Base-by-base conservation (phyloP, 2,329 filamentous ascomycete species). In the Ascosphaera apis region DNA sequence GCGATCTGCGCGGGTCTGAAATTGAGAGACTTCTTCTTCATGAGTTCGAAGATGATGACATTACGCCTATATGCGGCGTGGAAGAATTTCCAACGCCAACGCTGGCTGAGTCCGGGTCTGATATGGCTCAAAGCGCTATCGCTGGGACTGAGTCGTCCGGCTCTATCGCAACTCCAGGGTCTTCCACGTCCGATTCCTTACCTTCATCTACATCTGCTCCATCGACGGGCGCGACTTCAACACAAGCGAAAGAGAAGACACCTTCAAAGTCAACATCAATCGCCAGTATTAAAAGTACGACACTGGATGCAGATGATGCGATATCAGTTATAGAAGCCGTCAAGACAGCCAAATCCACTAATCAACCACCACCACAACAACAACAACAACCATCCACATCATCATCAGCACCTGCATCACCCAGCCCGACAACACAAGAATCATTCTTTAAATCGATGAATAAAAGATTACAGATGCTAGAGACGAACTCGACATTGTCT, bases 371-470 rank as follows among this genome's bases (percentile, higher is more conserved):
- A n/a, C n/a, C n/a, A n/a, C n/a, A n/a, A n/a, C n/a, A n/a, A n/a
- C n/a, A n/a, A n/a, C n/a, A n/a, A n/a, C n/a, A n/a, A n/a, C n/a
- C n/a, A n/a, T n/a, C n/a, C n/a, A n/a, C n/a, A n/a, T n/a, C 19
- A 43, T 42, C 56, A 17, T 57, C 61, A 6, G 48, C 63, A 31
- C 58, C 63, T 1, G 51, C 64, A 5, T 54, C 66, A 1, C 56
- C 76, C 1, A 69, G 72, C 1, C 84, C 86, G 2, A 83, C 84
- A 0, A 88, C 91, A 1, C 88, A 98, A 53, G 88, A 98, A 52
- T 88, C 80, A 1, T 95, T 98, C 56, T 98, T 93, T 66, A 95
- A 95, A 53, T 81, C 83, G 3, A 76, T 95, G 6, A 82, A 84
- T 42, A 95, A 95, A 54, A 79, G 88, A 1, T 66, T 98, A 3